phyloP scores from a whole-genome alignment of 352 stramenopile species.

The Globisporangium cederbergense region DNA sequence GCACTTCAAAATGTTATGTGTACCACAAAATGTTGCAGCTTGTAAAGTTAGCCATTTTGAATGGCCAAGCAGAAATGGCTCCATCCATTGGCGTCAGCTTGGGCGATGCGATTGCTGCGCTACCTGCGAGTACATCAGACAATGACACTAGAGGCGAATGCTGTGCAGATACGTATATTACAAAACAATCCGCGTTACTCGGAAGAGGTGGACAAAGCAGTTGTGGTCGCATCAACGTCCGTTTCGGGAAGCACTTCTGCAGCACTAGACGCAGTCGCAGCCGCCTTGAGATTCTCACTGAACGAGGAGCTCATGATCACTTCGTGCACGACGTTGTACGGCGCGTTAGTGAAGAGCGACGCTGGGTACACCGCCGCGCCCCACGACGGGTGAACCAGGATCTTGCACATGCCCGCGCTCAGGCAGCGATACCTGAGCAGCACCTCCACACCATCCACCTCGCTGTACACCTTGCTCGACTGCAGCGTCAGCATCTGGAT shows the following conservation, averaged over 20 bases:
- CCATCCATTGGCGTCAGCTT: not conserved
- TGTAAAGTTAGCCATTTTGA: conserved; percentile 1
- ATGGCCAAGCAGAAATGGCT: conserved; percentile 9
- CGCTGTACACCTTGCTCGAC: conserved; percentile 94
- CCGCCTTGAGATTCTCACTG: conserved; percentile 13
- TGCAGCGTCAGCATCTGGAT: conserved; percentile 88
- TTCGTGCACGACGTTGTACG: conserved; percentile 72
- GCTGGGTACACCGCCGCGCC: conserved; percentile 94
- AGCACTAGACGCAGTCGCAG: conserved; percentile 14
- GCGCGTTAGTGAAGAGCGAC: conserved; percentile 94
- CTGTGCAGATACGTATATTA: conserved; percentile 16
- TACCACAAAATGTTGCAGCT: not conserved
- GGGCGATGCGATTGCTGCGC: not conserved
- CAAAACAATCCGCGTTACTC: conserved; percentile 7
- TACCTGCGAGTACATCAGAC: not conserved
- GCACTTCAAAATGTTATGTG: not conserved
- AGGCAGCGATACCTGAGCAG: conserved; percentile 80
- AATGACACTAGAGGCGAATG: not conserved
- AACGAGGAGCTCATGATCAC: conserved; percentile 40
- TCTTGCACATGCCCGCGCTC: conserved; percentile 94
- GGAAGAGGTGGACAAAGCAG: not conserved
- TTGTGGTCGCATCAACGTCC: not conserved
- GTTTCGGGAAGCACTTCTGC: conserved; percentile 21
- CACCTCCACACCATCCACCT: conserved; percentile 94
- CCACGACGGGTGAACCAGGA: conserved; percentile 95